Evolutionary conservation across 306 rosid genomes (phyloP).

Genomic region (Cucumis cinereus): DNA sequence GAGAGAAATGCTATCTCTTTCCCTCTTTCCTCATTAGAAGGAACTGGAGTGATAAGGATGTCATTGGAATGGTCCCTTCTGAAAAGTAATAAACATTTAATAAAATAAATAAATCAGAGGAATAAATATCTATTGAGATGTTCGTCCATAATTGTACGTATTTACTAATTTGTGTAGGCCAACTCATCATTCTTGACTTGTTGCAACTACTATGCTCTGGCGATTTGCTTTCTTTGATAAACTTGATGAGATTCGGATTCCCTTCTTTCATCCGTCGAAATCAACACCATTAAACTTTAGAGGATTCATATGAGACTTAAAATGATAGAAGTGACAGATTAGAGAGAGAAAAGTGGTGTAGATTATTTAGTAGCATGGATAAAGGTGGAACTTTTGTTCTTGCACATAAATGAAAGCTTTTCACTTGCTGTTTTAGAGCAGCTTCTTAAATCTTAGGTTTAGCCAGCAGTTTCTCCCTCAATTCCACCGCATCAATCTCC

Average conservation of each 20-base stretch:
- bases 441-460: background rate
- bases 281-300: background rate
- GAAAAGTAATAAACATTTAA: too few relatives aligned
- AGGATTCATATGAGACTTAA: background rate
- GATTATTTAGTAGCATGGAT: background rate
- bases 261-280: background rate
- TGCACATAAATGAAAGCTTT: background rate
- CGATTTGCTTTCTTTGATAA: background rate
- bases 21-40: background rate
- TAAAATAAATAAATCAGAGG: background rate
- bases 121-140: background rate
- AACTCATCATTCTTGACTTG: background rate
- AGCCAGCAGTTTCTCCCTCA: slow-evolving; percentile 35
- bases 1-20: background rate
- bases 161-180: background rate
- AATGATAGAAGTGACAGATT: background rate
- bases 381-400: background rate
- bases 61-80: background rate
- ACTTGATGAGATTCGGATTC: background rate
- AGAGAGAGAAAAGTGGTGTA: background rate
- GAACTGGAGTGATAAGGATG: background rate
- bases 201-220: background rate
- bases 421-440: background rate
- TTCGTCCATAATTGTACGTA: background rate
- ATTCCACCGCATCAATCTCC: slow-evolving; percentile 30